Evolutionary conservation across 768 basidiomycete species (phyloP).

Genomic region (Boletus tomentosulus): DNA sequence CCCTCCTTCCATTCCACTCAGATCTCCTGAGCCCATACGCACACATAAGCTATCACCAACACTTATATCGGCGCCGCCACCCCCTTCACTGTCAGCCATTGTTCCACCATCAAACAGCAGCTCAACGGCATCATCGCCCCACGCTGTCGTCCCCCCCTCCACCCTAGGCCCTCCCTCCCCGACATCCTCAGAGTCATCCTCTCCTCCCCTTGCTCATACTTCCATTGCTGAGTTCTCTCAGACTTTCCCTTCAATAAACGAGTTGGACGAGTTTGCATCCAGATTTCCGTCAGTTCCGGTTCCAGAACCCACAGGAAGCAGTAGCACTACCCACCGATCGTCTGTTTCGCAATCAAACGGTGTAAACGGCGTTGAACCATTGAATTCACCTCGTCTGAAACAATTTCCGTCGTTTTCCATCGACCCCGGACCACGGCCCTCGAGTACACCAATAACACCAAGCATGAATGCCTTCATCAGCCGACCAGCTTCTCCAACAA

Average conservation of each 20-base stretch:
- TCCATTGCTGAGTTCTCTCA: slow-evolving; percentile 57
- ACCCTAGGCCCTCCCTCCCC: slow-evolving; percentile 76
- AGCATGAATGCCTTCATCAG: slow-evolving; percentile 53
- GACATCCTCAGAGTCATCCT: slow-evolving; percentile 63
- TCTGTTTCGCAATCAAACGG: slow-evolving; percentile 29
- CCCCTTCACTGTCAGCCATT: slow-evolving; percentile 11
- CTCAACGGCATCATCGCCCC: slow-evolving; percentile 45
- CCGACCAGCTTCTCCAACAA: slow-evolving; percentile 58
- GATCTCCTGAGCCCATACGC: slow-evolving; percentile 29
- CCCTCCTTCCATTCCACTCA: slow-evolving; percentile 21
- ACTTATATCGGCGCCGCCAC: slow-evolving; percentile 28
- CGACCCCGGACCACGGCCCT: slow-evolving; percentile 53
- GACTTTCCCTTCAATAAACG: slow-evolving; percentile 74
- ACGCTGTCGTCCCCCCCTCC: slow-evolving; percentile 65
- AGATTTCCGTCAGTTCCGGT: slow-evolving; percentile 48
- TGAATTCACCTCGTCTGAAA: slow-evolving; percentile 28
- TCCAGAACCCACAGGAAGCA: slow-evolving; percentile 36
- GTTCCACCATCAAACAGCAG: slow-evolving; percentile 24
- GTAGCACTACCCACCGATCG: slow-evolving; percentile 8
- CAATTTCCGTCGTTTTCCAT: slow-evolving; percentile 42
- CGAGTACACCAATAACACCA: slow-evolving; percentile 67
- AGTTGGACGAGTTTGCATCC: slow-evolving; percentile 56
- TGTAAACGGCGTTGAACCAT: slow-evolving; percentile 29
- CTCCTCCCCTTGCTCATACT: slow-evolving; percentile 41
- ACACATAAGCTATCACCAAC: slow-evolving; percentile 40